Evolutionary conservation across 2,329 filamentous ascomycete species (phyloP), one percentile per base, ranked within the genome.

Genomic region (Neurospora sp.): DNA sequence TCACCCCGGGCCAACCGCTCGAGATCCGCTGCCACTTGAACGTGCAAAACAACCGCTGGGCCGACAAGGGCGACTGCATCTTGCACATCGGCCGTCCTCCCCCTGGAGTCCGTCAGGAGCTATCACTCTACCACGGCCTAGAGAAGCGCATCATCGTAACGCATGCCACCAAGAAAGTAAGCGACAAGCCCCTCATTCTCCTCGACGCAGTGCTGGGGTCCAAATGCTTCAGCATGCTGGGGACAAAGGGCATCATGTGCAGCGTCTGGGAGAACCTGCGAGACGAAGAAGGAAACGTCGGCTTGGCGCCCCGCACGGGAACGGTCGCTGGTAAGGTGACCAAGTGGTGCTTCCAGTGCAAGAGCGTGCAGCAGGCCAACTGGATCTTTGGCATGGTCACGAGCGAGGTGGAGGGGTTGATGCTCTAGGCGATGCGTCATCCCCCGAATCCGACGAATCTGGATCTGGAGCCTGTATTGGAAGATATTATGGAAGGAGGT

Each of bases 111-210:
- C 82, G 82, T 57, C 87, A 86, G 80, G 87, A 85, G 70, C 83
- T 88, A 69, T 82, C 84, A 52, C 86, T 86, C 73, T 83, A 88
- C 72, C 86, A 89, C 74, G 89, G 89, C 19, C 82, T 91, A 73
- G 92, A 97, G 81, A 97, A 97, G 82, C 89, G 95, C 8, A 88
- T 99, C 70, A 83, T 97, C 17, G 89, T 97, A 33, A 88, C 87
- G 4, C 89, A 88, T 6, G 90, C 92, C 76, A 89, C 88, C 1
- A 87, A 88, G 79, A 87, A 86, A 77, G 80, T 82, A n/a, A 78
- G 80, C 23, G 84, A 86, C 40, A 79, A 82, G 72, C 87, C 87
- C 28, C 83, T 89, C 71, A 84, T 90, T 1, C 80, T 97, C 41
- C 84, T 97, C 0, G 95, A 98, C 78, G 92, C 92, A 1, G 93